Evolutionary conservation across 2,329 filamentous ascomycete species (phyloP), one percentile per base, ranked within the genome.

Genomic region (Microcyclosporella mali): DNA sequence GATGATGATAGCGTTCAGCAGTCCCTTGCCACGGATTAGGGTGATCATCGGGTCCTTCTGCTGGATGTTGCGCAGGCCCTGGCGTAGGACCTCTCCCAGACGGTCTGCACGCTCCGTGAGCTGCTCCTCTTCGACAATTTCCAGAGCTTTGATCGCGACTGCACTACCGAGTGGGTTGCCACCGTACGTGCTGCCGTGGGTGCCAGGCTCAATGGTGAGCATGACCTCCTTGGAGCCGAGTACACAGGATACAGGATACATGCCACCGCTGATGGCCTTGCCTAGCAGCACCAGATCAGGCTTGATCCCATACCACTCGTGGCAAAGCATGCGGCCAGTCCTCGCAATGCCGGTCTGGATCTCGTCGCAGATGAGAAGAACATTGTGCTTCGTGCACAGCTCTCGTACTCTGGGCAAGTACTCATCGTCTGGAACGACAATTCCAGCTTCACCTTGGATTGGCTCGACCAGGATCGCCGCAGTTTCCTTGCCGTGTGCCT

Each of bases 211-310:
- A 51, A 98, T 76, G 8, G 90, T 92, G 54, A 95, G 78, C 89
- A 98, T 95, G 51, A 97, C 75, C 44, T 95, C 89, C 69, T 84
- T 88, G 58, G 82, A 82, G 49, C 85, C 84, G 40, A 98, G 75
- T 37, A 98, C 89, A 58, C 84, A 88, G 49, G 88, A 95, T 45
- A 98, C 92, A n/a, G 92, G 92, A 70, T 98, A 98, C 84, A 97
- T 92, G 66, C 92, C 92, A 51, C 92, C 92, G 27, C 88, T 95
- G 64, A 98, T 95, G 56, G 92, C 92, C 73, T 98, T 98, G 62
- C 92, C 92, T 27, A 98, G 81, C 36, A 94, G 83, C 17, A 98
- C 84, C 60, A 98, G 77, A 64, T 98, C 92, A 30, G 90, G 92
- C 73, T 90, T 94, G 73, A 98, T 88, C 56, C 83, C 85, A 43